Percentiles rank a stretch among this genome's conserved stretches.
These are phyloP conservation scores for Petunia axillaris DNA, from an alignment of 257 asterid genomes.

Conservation along the genomic window DNA sequence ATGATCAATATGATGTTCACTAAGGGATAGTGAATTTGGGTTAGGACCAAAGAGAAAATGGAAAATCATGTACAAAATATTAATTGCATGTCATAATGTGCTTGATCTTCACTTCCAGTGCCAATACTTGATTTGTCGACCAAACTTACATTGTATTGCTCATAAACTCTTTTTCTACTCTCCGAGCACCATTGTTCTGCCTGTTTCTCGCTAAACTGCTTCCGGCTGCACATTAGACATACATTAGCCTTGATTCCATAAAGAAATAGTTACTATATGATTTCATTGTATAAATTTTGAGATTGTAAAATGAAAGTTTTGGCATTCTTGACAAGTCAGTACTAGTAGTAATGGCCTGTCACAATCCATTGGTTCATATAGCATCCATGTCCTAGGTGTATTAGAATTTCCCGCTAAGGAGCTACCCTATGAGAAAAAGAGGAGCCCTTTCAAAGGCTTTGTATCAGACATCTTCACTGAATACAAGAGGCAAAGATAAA, in stretches of 20 bases:
- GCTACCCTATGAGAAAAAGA: not conserved
- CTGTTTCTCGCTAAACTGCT: conserved; percentile 78
- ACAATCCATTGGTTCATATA: too few species aligned
- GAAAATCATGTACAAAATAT: conserved; percentile 34
- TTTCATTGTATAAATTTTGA: not conserved
- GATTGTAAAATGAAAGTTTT: not conserved
- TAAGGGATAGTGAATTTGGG: conserved; percentile 26
- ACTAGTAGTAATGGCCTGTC: too few species aligned
- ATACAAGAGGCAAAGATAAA: too few species aligned
- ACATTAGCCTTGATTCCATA: conserved; percentile 20
- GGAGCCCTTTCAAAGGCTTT: not conserved
- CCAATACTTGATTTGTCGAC: conserved; percentile 65
- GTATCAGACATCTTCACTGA: not conserved
- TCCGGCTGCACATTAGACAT: conserved; percentile 39
- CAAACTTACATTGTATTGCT: conserved; percentile 66
- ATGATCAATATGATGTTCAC: conserved; percentile 23
- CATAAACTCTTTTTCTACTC: conserved; percentile 66
- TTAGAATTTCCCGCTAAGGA: too few species aligned
- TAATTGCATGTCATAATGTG: conserved; percentile 36
- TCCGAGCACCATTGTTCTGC: conserved; percentile 90
- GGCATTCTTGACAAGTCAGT: not conserved
- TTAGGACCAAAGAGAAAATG: conserved; percentile 21
- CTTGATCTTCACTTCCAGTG: conserved; percentile 64
- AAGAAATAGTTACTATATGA: not conserved
- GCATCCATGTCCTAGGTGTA: too few species aligned